Evolutionary conservation across 2,329 filamentous ascomycete genomes (phyloP).

Genomic region (Atkinsonella hypoxylon): DNA sequence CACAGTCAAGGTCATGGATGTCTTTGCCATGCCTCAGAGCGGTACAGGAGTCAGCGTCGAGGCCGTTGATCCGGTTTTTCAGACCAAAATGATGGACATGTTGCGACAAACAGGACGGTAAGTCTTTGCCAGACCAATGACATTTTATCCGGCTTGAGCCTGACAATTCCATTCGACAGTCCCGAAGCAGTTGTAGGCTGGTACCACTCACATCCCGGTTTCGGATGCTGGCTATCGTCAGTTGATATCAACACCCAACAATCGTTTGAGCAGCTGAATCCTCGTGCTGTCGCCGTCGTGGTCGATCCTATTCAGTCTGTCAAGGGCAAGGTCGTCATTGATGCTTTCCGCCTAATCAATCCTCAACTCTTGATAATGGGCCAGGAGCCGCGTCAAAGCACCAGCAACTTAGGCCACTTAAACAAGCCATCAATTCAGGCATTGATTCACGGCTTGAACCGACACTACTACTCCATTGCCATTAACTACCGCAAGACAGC

Average conservation of each 20-base stretch:
- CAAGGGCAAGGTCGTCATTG: slow-evolving; percentile 98
- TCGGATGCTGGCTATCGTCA: slow-evolving; percentile 96
- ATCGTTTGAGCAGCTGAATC: slow-evolving; percentile 97
- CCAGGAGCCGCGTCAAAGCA: slow-evolving; percentile 94
- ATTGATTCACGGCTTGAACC: slow-evolving; percentile 92
- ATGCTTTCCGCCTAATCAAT: slow-evolving; percentile 97
- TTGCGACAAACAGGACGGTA: slow-evolving; percentile 91
- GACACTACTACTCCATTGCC: slow-evolving; percentile 97
- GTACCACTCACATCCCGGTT: slow-evolving; percentile 99
- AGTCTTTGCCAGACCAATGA: slow-evolving; percentile 15
- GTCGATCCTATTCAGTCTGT: slow-evolving; percentile 98
- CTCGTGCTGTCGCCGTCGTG: slow-evolving; percentile 91
- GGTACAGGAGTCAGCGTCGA: slow-evolving; percentile 97
- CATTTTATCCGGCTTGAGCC: not conserved
- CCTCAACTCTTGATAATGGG: slow-evolving; percentile 96
- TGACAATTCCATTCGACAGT: slow-evolving; percentile 30
- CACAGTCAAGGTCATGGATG: slow-evolving; percentile 94
- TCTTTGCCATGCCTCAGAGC: slow-evolving; percentile 98
- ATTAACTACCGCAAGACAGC: slow-evolving; percentile 98
- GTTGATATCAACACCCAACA: slow-evolving; percentile 99
- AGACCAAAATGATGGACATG: slow-evolving; percentile 99
- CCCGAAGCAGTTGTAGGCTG: slow-evolving; percentile 96
- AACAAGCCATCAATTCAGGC: slow-evolving; percentile 99
- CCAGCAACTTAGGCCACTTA: slow-evolving; percentile 91
- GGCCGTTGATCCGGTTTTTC: slow-evolving; percentile 95